These are phyloP conservation scores for Colletotrichum sp. DNA, from an alignment of 2,329 filamentous ascomycete genomes.

Conservation along the genomic window DNA sequence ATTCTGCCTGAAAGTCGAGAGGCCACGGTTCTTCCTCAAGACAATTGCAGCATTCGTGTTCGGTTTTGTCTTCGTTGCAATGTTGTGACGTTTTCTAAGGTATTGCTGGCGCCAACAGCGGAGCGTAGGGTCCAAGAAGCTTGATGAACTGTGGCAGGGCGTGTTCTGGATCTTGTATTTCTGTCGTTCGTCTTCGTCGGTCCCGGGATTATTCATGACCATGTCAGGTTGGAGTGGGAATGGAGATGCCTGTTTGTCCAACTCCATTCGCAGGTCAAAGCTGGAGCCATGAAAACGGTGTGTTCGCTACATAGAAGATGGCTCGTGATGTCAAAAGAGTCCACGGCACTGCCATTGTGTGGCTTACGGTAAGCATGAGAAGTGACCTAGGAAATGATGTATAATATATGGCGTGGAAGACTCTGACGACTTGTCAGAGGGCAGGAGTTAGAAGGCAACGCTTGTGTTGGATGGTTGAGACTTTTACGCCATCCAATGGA, in stretches of 20 bases:
- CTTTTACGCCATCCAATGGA: neutral
- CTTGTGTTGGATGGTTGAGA: neutral
- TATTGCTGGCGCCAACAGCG: rapidly evolving
- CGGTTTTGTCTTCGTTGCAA: neutral
- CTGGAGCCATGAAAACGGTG: neutral
- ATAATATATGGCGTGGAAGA: neutral
- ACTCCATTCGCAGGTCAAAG: too few relatives aligned
- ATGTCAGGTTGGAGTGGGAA: too few relatives aligned
- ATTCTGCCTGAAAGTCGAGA: neutral
- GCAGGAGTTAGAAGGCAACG: neutral
- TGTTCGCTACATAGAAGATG: neutral
- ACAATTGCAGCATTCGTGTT: neutral
- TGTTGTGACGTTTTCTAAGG: neutral
- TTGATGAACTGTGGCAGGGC: too few relatives aligned
- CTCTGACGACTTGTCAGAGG: too few relatives aligned
- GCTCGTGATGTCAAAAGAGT: too few relatives aligned
- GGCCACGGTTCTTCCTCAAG: neutral
- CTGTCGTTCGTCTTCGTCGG: rapidly evolving
- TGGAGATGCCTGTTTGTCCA: too few relatives aligned
- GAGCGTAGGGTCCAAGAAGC: neutral
- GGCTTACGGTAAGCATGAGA: neutral
- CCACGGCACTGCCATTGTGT: neutral
- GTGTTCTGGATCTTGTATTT: too few relatives aligned
- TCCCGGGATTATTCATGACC: neutral
- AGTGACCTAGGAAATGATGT: neutral